These are phyloP conservation scores for Fusarium sp. DNA, from an alignment of 2,329 filamentous ascomycete genomes.

Conservation along the genomic window DNA sequence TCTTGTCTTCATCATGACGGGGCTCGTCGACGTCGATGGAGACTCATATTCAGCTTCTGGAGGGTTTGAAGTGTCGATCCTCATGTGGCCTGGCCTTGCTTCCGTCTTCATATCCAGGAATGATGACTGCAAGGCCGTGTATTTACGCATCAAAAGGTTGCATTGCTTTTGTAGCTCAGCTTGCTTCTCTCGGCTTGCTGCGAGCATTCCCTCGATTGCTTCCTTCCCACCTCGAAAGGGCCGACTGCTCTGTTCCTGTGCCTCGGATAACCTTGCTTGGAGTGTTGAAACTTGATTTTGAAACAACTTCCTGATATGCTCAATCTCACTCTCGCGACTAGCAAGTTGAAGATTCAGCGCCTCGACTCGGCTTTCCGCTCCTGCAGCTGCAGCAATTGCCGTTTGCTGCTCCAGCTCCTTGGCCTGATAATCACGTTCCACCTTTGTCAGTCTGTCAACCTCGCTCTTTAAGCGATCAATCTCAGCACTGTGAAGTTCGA, in stretches of 20 bases:
- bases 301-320: conserved; percentile 59
- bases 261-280: conserved; percentile 60
- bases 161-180: conserved; percentile 67
- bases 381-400: conserved; percentile 69
- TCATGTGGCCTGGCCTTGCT: conserved; percentile 39
- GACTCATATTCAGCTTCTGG: conserved; percentile 53
- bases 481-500: conserved; percentile 72
- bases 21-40: conserved; percentile 56
- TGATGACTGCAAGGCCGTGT: conserved; percentile 64
- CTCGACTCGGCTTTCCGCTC: conserved; percentile 70
- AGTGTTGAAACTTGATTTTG: conserved; percentile 63
- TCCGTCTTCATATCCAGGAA: conserved; percentile 63
- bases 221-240: conserved; percentile 52
- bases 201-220: conserved; percentile 61
- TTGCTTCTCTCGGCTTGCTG: conserved; percentile 67
- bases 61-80: conserved; percentile 41
- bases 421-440: conserved; percentile 73
- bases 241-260: conserved; percentile 48
- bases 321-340: conserved; percentile 63
- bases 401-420: conserved; percentile 71
- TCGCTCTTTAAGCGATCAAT: conserved; percentile 71
- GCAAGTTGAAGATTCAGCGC: conserved; percentile 70
- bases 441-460: conserved; percentile 70
- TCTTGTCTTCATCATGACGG: conserved; percentile 55
- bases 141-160: conserved; percentile 64